phyloP scores from a whole-genome alignment of 2,329 filamentous ascomycete genomes.

The Calycina herbarum region DNA sequence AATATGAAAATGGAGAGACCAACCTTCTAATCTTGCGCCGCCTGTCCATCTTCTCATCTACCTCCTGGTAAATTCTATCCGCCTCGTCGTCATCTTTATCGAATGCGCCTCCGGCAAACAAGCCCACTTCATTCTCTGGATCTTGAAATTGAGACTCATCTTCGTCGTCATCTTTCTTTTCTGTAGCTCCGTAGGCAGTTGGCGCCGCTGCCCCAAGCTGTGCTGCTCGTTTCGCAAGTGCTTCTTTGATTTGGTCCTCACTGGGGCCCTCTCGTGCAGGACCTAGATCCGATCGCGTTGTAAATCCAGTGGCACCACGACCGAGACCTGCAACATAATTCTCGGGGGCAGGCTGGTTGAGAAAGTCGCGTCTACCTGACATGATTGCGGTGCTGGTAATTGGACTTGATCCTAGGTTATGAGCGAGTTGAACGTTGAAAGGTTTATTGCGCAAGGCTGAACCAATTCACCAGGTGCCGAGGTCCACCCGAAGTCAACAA shows the following conservation, averaged over 20 bases:
- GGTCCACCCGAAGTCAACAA: neutral
- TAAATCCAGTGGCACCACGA: slow-evolving; percentile 97
- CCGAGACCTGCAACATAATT: slow-evolving; percentile 96
- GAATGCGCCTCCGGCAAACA: slow-evolving; percentile 94
- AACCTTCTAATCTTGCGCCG: slow-evolving; percentile 84
- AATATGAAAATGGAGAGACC: slow-evolving; percentile 46
- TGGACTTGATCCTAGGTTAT: neutral
- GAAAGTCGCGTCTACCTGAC: slow-evolving; percentile 71
- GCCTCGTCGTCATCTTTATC: slow-evolving; percentile 98
- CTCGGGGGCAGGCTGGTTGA: slow-evolving; percentile 81
- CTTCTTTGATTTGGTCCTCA: slow-evolving; percentile 98
- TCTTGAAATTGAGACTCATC: slow-evolving; percentile 87
- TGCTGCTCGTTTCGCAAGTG: slow-evolving; percentile 88
- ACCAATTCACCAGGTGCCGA: neutral
- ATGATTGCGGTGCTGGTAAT: slow-evolving; percentile 25
- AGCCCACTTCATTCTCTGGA: slow-evolving; percentile 92
- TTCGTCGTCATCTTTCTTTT: slow-evolving; percentile 61
- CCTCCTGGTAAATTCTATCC: slow-evolving; percentile 90
- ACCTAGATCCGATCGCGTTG: slow-evolving; percentile 92
- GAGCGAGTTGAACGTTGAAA: neutral
- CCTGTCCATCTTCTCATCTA: slow-evolving; percentile 96
- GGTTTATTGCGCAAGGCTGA: neutral
- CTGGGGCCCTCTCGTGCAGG: slow-evolving; percentile 93
- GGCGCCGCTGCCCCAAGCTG: slow-evolving; percentile 72
- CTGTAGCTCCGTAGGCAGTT: slow-evolving; percentile 66